Evolutionary conservation across 2,329 filamentous ascomycete species (phyloP).

Genomic region (Corinectria fuckeliana): DNA sequence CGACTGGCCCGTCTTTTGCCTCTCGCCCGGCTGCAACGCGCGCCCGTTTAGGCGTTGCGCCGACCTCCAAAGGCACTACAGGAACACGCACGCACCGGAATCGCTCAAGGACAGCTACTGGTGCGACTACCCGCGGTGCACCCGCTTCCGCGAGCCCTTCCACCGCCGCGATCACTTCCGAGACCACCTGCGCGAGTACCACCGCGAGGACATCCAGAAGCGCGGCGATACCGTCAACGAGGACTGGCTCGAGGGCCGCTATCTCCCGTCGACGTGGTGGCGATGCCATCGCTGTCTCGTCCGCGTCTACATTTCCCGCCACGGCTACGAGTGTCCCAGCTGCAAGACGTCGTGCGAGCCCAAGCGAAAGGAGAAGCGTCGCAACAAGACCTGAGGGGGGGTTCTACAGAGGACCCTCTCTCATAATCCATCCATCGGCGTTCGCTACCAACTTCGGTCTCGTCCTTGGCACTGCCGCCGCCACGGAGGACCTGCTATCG

Average conservation of each 20-base stretch:
- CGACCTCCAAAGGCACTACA: constrained; percentile 61
- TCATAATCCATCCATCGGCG: not conserved
- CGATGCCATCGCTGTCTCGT: constrained; percentile 60
- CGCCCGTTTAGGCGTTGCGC: constrained; percentile 59
- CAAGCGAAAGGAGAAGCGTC: constrained; percentile 48
- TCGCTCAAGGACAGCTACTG: constrained; percentile 50
- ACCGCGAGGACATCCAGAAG: constrained; percentile 61
- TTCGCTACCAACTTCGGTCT: not conserved
- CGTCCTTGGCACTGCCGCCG: not conserved
- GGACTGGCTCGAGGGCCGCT: constrained; percentile 49
- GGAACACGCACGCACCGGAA: constrained; percentile 54
- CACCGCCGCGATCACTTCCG: constrained; percentile 62
- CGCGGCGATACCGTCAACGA: constrained; percentile 47
- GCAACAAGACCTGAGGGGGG: constrained; percentile 20
- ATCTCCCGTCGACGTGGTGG: constrained; percentile 55
- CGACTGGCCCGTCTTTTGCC: constrained; percentile 48
- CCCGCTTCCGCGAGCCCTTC: constrained; percentile 54
- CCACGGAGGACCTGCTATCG: not conserved
- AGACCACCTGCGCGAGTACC: constrained; percentile 62
- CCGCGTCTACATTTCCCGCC: constrained; percentile 49
- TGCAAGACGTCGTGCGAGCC: constrained; percentile 57
- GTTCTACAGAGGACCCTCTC: not conserved
- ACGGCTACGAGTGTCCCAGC: constrained; percentile 53
- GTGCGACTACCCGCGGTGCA: constrained; percentile 61
- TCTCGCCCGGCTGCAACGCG: constrained; percentile 49